Evolutionary conservation across 2,329 filamentous ascomycete genomes (phyloP).

Genomic region (Allantophomopsis cytisporea): DNA sequence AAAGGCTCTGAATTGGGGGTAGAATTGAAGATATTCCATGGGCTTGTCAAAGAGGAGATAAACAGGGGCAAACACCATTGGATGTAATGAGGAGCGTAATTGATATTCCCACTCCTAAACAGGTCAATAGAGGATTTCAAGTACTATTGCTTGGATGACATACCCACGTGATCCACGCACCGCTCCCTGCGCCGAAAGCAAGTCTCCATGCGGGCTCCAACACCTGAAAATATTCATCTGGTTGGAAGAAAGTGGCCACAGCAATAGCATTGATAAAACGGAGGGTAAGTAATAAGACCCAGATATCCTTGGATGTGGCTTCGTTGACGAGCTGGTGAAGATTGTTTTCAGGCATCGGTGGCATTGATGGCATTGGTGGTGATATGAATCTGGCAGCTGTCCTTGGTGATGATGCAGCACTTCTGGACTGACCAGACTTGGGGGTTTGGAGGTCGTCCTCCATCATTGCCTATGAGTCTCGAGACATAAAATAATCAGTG

Average conservation of each 20-base stretch:
- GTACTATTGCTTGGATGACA: conserved; percentile 14
- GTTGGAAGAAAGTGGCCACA: conserved; percentile 87
- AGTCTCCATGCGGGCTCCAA: conserved; percentile 89
- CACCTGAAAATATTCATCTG: conserved; percentile 94
- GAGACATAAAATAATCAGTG: too few species aligned
- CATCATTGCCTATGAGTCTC: too few species aligned
- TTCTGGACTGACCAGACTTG: too few species aligned
- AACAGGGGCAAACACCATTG: conserved; percentile 65
- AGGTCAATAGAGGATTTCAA: conserved; percentile 1
- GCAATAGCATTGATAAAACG: conserved; percentile 70
- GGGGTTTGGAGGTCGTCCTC: too few species aligned
- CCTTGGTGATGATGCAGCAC: too few species aligned
- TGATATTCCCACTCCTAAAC: conserved; percentile 81
- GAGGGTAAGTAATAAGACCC: conserved; percentile 39
- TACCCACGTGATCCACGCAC: conserved; percentile 96
- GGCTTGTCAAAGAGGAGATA: conserved; percentile 52
- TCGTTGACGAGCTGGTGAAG: conserved; percentile 13
- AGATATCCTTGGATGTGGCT: conserved; percentile 14
- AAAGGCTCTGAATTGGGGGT: conserved; percentile 43
- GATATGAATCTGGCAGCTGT: too few species aligned
- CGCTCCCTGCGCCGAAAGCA: conserved; percentile 63
- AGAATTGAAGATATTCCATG: conserved; percentile 37
- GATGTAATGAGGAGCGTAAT: conserved; percentile 82
- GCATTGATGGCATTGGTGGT: too few species aligned
- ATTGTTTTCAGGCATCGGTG: conserved; percentile 5